phyloP scores from a whole-genome alignment of 2,329 filamentous ascomycete species.

The Trichoderma breve region DNA sequence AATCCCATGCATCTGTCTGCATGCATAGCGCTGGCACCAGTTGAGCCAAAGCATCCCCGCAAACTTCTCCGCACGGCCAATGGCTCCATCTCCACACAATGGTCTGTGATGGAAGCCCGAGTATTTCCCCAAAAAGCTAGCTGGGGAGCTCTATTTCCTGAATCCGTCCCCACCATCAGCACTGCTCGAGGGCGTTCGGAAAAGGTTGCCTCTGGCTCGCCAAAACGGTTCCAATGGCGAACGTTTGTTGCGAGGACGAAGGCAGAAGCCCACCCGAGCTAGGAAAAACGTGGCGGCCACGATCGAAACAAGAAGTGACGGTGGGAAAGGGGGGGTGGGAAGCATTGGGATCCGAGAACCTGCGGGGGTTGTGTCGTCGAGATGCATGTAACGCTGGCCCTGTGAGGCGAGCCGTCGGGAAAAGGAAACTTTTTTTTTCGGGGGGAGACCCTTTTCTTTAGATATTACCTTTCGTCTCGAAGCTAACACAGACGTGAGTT shows the following conservation, averaged over 20 bases:
- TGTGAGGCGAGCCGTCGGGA: conserved; percentile 11
- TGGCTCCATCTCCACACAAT: background rate
- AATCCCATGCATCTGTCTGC: background rate
- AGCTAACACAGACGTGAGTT: background rate
- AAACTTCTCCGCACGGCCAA: background rate
- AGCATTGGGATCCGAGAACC: background rate
- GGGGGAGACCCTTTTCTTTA: background rate
- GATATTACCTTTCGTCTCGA: background rate
- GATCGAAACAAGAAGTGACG: background rate
- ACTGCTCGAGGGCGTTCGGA: conserved; percentile 19
- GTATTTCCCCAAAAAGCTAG: conserved; percentile 17
- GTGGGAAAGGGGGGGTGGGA: background rate
- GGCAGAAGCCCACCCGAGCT: background rate
- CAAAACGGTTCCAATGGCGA: background rate
- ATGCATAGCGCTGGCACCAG: background rate
- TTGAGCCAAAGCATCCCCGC: background rate
- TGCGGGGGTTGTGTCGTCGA: background rate
- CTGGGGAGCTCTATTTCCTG: background rate
- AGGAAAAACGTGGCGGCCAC: conserved; percentile 10
- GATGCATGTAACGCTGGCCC: background rate
- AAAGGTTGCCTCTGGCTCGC: background rate
- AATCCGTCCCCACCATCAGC: conserved; percentile 42
- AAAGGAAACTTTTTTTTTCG: background rate
- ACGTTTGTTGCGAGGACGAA: background rate
- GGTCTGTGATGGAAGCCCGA: background rate